phyloP scores from a whole-genome alignment of 2,329 filamentous ascomycete genomes.

The Aspergillus pseudotamarii region DNA sequence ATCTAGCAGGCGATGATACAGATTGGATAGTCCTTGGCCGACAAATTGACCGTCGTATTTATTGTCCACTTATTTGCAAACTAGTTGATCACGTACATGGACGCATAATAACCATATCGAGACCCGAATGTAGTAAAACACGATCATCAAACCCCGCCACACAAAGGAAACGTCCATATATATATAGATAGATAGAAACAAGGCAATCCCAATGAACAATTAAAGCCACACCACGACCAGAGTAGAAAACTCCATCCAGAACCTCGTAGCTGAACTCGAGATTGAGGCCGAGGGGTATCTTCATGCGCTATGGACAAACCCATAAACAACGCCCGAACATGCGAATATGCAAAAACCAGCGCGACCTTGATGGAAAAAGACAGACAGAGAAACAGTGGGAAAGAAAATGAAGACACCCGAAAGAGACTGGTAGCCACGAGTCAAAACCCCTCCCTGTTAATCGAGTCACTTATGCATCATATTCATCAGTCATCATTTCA shows the following conservation, averaged over 20 bases:
- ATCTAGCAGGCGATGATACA: background rate
- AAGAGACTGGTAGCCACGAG: constrained; percentile 19
- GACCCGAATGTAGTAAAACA: background rate
- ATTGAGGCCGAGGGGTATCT: constrained; percentile 37
- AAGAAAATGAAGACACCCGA: constrained; percentile 13
- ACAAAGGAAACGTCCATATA: constrained; percentile 4
- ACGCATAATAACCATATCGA: background rate
- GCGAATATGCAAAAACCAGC: constrained; percentile 21
- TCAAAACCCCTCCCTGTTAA: constrained; percentile 21
- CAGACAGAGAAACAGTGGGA: constrained; percentile 7
- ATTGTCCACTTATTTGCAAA: constrained; percentile 6
- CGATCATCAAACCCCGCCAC: background rate
- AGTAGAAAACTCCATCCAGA: constrained; percentile 28
- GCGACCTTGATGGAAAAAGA: constrained; percentile 1
- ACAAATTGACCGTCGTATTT: background rate
- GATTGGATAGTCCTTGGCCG: background rate
- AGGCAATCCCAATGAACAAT: constrained; percentile 17
- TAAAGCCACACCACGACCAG: constrained; percentile 29
- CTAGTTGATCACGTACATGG: background rate
- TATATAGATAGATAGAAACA: constrained; percentile 18
- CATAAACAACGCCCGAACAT: constrained; percentile 33
- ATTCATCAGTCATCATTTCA: constrained; percentile 43
- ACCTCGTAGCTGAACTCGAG: constrained; percentile 26
- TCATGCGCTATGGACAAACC: constrained; percentile 37
- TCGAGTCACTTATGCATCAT: constrained; percentile 34